A percentile compares a stretch with the other conserved stretches of the same genome.
Conservation (phyloP, 768 basidiomycete species). For the Termitomyces sp. region DNA sequence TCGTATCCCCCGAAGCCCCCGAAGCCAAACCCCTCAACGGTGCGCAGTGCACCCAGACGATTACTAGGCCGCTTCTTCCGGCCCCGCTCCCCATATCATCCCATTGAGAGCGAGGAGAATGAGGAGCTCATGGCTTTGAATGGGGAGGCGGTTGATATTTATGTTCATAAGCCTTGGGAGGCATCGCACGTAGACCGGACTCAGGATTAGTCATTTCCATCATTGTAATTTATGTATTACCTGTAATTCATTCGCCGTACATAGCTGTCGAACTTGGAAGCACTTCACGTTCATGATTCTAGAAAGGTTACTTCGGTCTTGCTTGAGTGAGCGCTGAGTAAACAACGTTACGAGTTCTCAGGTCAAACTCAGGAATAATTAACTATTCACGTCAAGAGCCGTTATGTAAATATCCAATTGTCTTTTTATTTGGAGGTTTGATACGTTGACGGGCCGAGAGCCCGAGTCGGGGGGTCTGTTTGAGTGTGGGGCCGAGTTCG, state of each 20-base stretch:
- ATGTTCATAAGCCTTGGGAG: conserved; percentile 7
- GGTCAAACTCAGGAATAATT: too few species aligned
- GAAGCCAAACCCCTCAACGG: not conserved
- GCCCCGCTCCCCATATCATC: conserved; percentile 10
- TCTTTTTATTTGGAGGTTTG: too few species aligned
- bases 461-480: too few species aligned
- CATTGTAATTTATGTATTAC: not conserved
- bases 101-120: conserved; percentile 6
- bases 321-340: too few species aligned
- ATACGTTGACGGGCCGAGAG: too few species aligned
- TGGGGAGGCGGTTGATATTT: conserved; percentile 4
- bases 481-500: too few species aligned
- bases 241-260: not conserved
- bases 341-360: too few species aligned
- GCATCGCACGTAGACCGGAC: not conserved
- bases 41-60: conserved; percentile 7
- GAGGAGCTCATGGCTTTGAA: conserved; percentile 19
- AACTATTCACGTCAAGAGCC: too few species aligned
- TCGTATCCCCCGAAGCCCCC: conserved; percentile 19
- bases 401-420: too few species aligned
- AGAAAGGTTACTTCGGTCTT: too few species aligned
- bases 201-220: not conserved
- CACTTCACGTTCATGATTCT: too few species aligned
- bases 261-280: too few species aligned
- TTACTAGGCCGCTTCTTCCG: conserved; percentile 16